Percentiles rank a stretch among this genome's conserved stretches.
Evolutionary conservation across 1,284 basidiomycete species (phyloP).

Genomic region (Ganoderma leucocontextum): DNA sequence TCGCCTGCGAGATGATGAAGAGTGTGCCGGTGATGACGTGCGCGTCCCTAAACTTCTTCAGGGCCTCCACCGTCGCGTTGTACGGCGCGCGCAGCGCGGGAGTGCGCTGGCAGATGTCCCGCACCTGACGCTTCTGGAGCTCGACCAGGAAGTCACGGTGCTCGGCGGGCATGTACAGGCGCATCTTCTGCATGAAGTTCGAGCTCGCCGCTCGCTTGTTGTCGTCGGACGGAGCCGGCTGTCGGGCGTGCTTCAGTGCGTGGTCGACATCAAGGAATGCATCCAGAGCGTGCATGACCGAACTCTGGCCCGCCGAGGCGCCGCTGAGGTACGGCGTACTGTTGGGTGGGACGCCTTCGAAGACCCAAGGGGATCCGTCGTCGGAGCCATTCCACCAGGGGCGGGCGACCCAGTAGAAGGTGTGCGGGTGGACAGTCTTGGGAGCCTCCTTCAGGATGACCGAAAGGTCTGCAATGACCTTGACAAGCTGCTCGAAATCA

Average conservation of each 20-base stretch:
- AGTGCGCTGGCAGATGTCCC: slow-evolving; percentile 63
- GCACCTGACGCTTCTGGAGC: slow-evolving; percentile 61
- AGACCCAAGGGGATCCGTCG: slow-evolving; percentile 80
- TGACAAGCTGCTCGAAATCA: slow-evolving; percentile 77
- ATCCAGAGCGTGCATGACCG: slow-evolving; percentile 85
- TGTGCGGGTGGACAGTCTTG: slow-evolving; percentile 82
- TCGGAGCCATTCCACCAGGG: slow-evolving; percentile 95
- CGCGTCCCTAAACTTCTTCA: slow-evolving; percentile 85
- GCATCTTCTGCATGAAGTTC: slow-evolving; percentile 85
- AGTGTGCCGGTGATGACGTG: slow-evolving; percentile 91
- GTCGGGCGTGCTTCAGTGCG: slow-evolving; percentile 75
- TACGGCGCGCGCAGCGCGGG: slow-evolving; percentile 76
- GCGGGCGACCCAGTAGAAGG: slow-evolving; percentile 91
- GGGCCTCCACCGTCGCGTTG: slow-evolving; percentile 78
- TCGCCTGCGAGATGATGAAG: slow-evolving; percentile 83
- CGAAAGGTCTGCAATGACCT: slow-evolving; percentile 78
- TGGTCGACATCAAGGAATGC: slow-evolving; percentile 88
- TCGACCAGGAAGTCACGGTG: slow-evolving; percentile 73
- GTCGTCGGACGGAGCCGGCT: slow-evolving; percentile 72
- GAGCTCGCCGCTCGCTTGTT: slow-evolving; percentile 68
- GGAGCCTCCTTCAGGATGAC: slow-evolving; percentile 77
- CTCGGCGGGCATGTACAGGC: slow-evolving; percentile 82
- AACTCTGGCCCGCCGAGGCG: slow-evolving; percentile 94
- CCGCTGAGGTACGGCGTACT: slow-evolving; percentile 77
- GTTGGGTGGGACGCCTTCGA: slow-evolving; percentile 76